Evolutionary conservation across 2,329 filamentous ascomycete genomes (phyloP).

Genomic region (Aspergillus glaucus): DNA sequence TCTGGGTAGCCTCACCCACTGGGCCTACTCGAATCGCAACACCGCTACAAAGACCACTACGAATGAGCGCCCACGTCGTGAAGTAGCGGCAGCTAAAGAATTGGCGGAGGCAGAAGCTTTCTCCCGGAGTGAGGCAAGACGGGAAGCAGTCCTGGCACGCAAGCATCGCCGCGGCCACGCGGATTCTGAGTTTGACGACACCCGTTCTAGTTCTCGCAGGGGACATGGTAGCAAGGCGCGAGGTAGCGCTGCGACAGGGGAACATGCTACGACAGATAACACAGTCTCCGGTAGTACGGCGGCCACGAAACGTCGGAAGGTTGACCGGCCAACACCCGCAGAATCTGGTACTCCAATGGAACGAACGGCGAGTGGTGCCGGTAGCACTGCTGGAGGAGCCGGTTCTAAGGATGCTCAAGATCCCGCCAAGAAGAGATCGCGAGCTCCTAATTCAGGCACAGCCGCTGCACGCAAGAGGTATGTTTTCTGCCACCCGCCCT

Average conservation of each 20-base stretch:
- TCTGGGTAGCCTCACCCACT: slow-evolving; percentile 84
- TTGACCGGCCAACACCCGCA: slow-evolving; percentile 55
- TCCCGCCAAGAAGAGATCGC: slow-evolving; percentile 61
- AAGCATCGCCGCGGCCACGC: slow-evolving; percentile 65
- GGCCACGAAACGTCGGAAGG: slow-evolving; percentile 67
- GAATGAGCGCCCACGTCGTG: slow-evolving; percentile 68
- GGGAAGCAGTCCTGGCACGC: slow-evolving; percentile 72
- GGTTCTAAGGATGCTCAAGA: slow-evolving; percentile 57
- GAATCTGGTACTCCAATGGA: slow-evolving; percentile 34
- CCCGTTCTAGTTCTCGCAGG: slow-evolving; percentile 46
- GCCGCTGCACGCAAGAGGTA: slow-evolving; percentile 66
- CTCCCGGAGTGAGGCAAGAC: slow-evolving; percentile 74
- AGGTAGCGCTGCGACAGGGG: slow-evolving; percentile 15
- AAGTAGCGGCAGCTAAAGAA: slow-evolving; percentile 65
- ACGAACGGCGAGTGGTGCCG: slow-evolving; percentile 32
- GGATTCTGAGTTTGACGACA: slow-evolving; percentile 76
- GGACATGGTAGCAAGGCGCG: slow-evolving; percentile 50
- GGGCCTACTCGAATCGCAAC: slow-evolving; percentile 84
- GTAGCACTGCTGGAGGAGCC: slow-evolving; percentile 25
- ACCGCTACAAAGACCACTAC: slow-evolving; percentile 47
- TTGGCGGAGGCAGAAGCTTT: slow-evolving; percentile 71
- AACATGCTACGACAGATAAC: slow-evolving; percentile 1
- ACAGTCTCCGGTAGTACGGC: slow-evolving; percentile 17
- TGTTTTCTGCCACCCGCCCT: slow-evolving; percentile 21
- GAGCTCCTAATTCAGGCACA: slow-evolving; percentile 63